Evolutionary conservation across 2,329 filamentous ascomycete genomes (phyloP).

Genomic region (Xylariomycetidae sp.): DNA sequence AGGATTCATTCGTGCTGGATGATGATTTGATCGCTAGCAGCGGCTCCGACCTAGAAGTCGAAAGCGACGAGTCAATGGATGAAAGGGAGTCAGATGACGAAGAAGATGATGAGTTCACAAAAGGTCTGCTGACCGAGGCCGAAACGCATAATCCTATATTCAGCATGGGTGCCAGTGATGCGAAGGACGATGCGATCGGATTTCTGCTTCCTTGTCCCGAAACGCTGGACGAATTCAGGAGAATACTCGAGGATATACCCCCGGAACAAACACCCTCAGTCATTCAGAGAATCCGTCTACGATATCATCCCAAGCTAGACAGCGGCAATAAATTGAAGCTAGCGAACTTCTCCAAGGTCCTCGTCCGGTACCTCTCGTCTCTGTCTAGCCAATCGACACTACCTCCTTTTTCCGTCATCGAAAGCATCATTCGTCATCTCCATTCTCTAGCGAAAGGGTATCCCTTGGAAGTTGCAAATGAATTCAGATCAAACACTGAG

Average conservation of each 20-base stretch:
- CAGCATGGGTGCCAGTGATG: slow-evolving; percentile 22
- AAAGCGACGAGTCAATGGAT: slow-evolving; percentile 39
- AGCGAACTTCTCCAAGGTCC: slow-evolving; percentile 57
- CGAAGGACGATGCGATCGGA: slow-evolving; percentile 45
- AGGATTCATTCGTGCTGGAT: slow-evolving; percentile 90
- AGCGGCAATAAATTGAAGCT: slow-evolving; percentile 83
- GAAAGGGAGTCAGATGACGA: slow-evolving; percentile 20
- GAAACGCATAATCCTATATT: slow-evolving; percentile 53
- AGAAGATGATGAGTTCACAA: slow-evolving; percentile 64
- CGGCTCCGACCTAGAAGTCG: slow-evolving; percentile 65
- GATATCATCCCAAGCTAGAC: slow-evolving; percentile 87
- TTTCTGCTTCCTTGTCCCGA: slow-evolving; percentile 84
- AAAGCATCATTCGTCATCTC: slow-evolving; percentile 80
- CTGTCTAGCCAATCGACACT: slow-evolving; percentile 23
- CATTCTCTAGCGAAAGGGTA: slow-evolving; percentile 90
- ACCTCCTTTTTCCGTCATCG: slow-evolving; percentile 60
- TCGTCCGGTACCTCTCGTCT: slow-evolving; percentile 50
- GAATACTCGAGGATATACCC: slow-evolving; percentile 57
- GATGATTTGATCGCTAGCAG: slow-evolving; percentile 81
- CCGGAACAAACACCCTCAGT: slow-evolving; percentile 67
- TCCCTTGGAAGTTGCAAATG: slow-evolving; percentile 69
- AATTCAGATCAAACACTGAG: slow-evolving; percentile 70
- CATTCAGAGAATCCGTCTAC: slow-evolving; percentile 81
- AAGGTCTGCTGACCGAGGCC: slow-evolving; percentile 58
- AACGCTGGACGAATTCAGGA: slow-evolving; percentile 69